Conservation (phyloP, 192 early-diverging fungal species). For the Irineochytrium annulatum region DNA sequence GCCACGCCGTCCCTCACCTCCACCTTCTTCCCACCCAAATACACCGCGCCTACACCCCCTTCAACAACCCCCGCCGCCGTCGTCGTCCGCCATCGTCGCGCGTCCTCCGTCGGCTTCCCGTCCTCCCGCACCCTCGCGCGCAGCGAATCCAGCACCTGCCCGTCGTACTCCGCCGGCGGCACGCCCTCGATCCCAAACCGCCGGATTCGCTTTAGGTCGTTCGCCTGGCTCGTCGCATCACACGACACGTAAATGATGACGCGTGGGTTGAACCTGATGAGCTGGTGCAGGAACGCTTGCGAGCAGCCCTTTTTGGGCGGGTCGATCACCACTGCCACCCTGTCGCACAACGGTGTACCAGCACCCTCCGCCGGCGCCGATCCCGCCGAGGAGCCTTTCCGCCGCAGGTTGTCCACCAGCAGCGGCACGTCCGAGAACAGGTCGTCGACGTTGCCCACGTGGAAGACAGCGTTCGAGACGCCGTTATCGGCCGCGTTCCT, state of each 20-base stretch:
- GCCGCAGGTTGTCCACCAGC: background rate
- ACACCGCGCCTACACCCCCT: background rate
- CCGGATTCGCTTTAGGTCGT: conserved; percentile 51
- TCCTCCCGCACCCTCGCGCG: too few species aligned
- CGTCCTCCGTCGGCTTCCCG: background rate
- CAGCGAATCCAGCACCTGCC: conserved; percentile 3
- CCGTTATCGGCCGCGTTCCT: conserved; percentile 54
- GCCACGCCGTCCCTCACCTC: background rate
- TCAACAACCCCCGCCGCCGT: background rate
- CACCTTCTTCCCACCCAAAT: conserved; percentile 24
- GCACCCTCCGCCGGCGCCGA: background rate
- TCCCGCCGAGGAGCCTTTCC: background rate
- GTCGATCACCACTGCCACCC: conserved; percentile 67
- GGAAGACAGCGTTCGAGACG: conserved; percentile 51
- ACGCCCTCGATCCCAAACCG: conserved; percentile 8
- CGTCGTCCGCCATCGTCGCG: background rate
- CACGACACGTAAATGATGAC: conserved; percentile 71
- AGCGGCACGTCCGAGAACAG: conserved; percentile 46
- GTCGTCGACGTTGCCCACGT: conserved; percentile 54
- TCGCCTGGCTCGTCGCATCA: conserved; percentile 58
- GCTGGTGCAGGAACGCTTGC: conserved; percentile 61
- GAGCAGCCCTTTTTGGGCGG: conserved; percentile 67
- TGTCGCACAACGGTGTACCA: conserved; percentile 15
- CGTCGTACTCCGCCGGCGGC: background rate
- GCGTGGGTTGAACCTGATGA: conserved; percentile 60